Evolutionary conservation across 2,329 filamentous ascomycete species (phyloP), one percentile per base, ranked within the genome.

Genomic region (Plenodomus biglobosus): DNA sequence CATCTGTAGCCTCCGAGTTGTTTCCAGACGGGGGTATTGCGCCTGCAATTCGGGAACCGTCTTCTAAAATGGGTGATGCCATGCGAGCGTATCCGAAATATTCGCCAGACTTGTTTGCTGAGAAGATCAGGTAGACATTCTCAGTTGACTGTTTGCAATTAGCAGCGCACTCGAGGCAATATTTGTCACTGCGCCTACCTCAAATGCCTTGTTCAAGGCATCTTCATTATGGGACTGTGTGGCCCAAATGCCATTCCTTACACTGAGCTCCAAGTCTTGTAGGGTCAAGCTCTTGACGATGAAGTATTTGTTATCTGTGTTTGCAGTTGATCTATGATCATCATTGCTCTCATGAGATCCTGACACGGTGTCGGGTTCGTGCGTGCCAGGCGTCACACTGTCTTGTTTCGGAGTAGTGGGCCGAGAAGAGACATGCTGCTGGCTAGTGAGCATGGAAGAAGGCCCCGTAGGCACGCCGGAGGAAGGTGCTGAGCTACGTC

Each of bases 11-110:
- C 54, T 76, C 80, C 15, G 68, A 52, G 15, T 69, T 62, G 11
- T 79, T 73, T 50, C 87, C 85, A 7, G 80, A 77, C 57, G 84
- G 84, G 1, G 85, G 84, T 3, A 84, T 84, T 70, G 90, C 56
- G 15, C 57, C 53, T 37, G 64, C 57, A 7, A 70, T 35, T 11
- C 58, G 53, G 22, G 60, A 58, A 4, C 86, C 84, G 58, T 95
- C 88, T 45, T 92, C 82, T 59, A 87, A 85, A 62, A 96, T 95
- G 3, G 85, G 78, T 18, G 92, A 96, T 8, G 80, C 77, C 92
- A 97, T 97, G 32, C 88, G 85, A 17, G 92, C 92, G 65, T 95
- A 96, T 17, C 92, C 92, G 73, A 94, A 96, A 67, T 96, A 97
- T 71, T 96, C 92, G 11, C 92, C 92, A 0, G 92, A 96, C 66